Evolutionary conservation across 176 grass and related monocot species (phyloP).

Genomic region (Alopecurus myosuroides): DNA sequence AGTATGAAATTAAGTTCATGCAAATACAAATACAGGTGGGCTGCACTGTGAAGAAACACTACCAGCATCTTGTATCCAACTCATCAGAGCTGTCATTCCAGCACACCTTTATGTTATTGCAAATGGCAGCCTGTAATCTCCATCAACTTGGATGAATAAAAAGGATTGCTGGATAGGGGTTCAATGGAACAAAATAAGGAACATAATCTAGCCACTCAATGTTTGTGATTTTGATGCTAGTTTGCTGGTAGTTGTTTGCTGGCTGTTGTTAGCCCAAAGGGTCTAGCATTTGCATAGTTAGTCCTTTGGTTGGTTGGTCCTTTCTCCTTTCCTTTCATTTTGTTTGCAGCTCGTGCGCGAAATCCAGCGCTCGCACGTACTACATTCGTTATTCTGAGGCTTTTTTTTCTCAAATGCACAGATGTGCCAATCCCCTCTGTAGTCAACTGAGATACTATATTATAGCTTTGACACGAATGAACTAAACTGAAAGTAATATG

Average conservation of each 20-base stretch:
- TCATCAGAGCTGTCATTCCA: background rate
- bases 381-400: background rate
- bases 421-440: background rate
- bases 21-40: background rate
- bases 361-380: background rate
- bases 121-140: constrained; percentile 8
- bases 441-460: background rate
- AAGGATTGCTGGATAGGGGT: background rate
- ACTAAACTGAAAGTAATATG: background rate
- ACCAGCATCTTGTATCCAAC: background rate
- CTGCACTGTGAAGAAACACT: background rate
- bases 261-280: background rate
- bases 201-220: background rate
- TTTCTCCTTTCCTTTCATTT: background rate
- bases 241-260: background rate
- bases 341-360: background rate
- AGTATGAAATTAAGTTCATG: background rate
- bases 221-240: background rate
- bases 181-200: background rate
- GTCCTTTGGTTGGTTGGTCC: background rate
- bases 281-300: background rate
- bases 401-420: constrained; percentile 2
- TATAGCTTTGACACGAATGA: background rate
- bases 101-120: background rate
- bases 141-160: background rate